Conservation (phyloP, 169 alveolate genomes). For the Fabrea salina region DNA sequence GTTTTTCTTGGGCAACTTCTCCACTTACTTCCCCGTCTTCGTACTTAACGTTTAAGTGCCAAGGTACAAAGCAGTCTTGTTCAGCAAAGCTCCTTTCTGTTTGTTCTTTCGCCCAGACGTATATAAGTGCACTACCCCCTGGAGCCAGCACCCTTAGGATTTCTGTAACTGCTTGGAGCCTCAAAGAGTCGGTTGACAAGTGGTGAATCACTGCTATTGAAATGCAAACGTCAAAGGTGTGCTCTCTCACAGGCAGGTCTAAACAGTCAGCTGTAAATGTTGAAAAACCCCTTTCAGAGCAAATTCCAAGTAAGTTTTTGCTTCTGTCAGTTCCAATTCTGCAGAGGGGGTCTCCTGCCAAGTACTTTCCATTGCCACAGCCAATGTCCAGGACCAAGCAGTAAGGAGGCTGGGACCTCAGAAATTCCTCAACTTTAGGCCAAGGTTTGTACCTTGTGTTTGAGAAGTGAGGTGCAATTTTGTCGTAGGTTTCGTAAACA, state of each 20-base stretch:
- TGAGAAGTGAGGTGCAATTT: slow-evolving; percentile 83
- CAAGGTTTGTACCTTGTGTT: slow-evolving; percentile 94
- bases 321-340: slow-evolving; percentile 91
- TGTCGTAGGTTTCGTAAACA: slow-evolving; percentile 85
- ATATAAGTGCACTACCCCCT: slow-evolving; percentile 80
- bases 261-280: slow-evolving; percentile 68
- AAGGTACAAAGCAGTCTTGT: slow-evolving; percentile 90
- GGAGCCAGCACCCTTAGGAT: slow-evolving; percentile 78
- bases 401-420: slow-evolving; percentile 81
- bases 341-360: slow-evolving; percentile 63
- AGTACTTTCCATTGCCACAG: slow-evolving; percentile 97
- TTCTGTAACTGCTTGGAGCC: slow-evolving; percentile 82
- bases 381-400: slow-evolving; percentile 93
- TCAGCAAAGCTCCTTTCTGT: slow-evolving; percentile 84
- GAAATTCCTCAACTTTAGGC: slow-evolving; percentile 90
- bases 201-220: slow-evolving; percentile 95
- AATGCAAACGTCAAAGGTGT: slow-evolving; percentile 86
- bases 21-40: slow-evolving; percentile 50
- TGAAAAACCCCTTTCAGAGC: slow-evolving; percentile 63
- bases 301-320: slow-evolving; percentile 67
- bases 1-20: slow-evolving; percentile 29
- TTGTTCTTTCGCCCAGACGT: slow-evolving; percentile 92
- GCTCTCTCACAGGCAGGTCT: slow-evolving; percentile 63
- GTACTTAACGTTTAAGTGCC: slow-evolving; percentile 84
- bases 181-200: slow-evolving; percentile 80